These are phyloP conservation scores for Piedraia hortae DNA, from an alignment of 2,329 filamentous ascomycete genomes.

Conservation along the genomic window DNA sequence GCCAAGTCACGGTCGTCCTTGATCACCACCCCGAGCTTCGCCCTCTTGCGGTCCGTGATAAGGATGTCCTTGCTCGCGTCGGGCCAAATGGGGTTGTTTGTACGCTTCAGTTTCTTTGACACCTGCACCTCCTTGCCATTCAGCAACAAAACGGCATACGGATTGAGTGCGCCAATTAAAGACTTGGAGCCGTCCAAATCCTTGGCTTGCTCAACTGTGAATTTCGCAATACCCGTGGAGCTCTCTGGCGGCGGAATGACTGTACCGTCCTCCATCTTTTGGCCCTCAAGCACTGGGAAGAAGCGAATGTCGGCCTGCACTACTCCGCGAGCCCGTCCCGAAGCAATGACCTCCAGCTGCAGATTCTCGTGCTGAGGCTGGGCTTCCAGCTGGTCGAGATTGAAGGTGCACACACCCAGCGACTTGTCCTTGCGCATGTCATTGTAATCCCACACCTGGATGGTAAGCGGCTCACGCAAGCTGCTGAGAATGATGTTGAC, in stretches of 20 bases:
- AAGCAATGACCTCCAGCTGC: constrained; percentile 55
- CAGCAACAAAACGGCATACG: constrained; percentile 64
- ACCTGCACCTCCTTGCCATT: constrained; percentile 78
- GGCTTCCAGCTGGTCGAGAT: constrained; percentile 55
- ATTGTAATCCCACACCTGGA: constrained; percentile 77
- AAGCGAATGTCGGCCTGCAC: constrained; percentile 67
- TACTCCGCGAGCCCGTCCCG: constrained; percentile 58
- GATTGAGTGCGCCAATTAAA: constrained; percentile 69
- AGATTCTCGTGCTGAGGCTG: constrained; percentile 58
- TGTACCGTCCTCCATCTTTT: constrained; percentile 47
- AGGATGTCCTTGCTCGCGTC: constrained; percentile 82
- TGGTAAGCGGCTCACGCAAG: constrained; percentile 61
- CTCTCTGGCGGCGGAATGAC: constrained; percentile 59
- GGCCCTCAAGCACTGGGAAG: constrained; percentile 66
- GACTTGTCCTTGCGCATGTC: constrained; percentile 93
- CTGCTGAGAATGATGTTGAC: constrained; percentile 86
- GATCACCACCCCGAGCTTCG: constrained; percentile 71
- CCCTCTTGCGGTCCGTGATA: constrained; percentile 75
- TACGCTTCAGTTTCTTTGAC: constrained; percentile 82
- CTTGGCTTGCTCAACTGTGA: constrained; percentile 87
- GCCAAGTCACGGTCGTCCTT: constrained; percentile 82
- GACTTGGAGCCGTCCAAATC: constrained; percentile 83
- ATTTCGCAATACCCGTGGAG: constrained; percentile 78
- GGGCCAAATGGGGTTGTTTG: constrained; percentile 90
- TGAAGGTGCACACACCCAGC: constrained; percentile 62